Evolutionary conservation across 768 basidiomycete species (phyloP).

Genomic region (Tulasnella sp.): DNA sequence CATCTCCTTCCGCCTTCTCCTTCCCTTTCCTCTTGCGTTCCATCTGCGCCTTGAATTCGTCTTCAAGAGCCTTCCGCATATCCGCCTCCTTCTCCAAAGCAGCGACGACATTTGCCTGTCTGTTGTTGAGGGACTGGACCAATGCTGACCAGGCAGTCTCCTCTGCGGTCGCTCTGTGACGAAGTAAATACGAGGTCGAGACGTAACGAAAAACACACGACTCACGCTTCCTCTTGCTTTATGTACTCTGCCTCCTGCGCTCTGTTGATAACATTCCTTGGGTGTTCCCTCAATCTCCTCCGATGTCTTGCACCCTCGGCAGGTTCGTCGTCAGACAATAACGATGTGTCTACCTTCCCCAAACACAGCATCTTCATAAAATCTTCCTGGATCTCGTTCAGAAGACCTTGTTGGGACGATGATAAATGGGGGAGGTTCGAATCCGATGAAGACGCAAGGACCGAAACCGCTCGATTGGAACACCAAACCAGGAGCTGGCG

Average conservation of each 20-base stretch:
- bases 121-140: slow-evolving; percentile 7
- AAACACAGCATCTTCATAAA: slow-evolving; percentile 14
- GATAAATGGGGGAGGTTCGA: slow-evolving; percentile 1
- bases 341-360: slow-evolving; percentile 7
- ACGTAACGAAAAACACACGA: not conserved
- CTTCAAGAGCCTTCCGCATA: slow-evolving; percentile 2
- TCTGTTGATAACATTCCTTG: slow-evolving; percentile 12
- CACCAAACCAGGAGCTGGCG: slow-evolving; percentile 14
- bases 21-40: slow-evolving; percentile 9
- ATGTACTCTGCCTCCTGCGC: slow-evolving; percentile 6
- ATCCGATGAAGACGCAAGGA: not conserved
- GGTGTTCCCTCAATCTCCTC: slow-evolving; percentile 11
- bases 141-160: slow-evolving; percentile 11
- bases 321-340: not conserved
- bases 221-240: slow-evolving; percentile 11
- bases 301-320: not conserved
- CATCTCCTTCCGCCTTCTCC: not conserved
- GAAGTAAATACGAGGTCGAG: not conserved
- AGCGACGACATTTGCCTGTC: slow-evolving; percentile 4
- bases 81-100: not conserved
- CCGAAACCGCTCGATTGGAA: slow-evolving; percentile 5
- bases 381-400: slow-evolving; percentile 8
- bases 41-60: slow-evolving; percentile 1
- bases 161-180: not conserved
- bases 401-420: not conserved